Conservation (phyloP, 208 protist species). For the Trypanosoma avium region DNA sequence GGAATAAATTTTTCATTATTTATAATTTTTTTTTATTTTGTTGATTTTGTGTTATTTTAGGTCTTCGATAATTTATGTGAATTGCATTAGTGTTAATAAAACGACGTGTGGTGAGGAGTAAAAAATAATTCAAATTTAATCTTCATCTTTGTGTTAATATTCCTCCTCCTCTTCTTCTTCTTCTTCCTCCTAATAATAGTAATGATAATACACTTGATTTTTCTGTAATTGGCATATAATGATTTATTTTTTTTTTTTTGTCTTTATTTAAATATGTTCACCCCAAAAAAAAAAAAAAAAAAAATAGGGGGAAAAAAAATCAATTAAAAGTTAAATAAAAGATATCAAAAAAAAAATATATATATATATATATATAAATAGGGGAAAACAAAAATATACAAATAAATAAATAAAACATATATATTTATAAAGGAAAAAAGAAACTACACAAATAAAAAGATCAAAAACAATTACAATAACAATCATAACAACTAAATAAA, state of each 20-base stretch:
- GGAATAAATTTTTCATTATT: neutral
- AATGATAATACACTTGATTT: too few relatives aligned
- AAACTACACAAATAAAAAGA: too few relatives aligned
- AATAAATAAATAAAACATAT: too few relatives aligned
- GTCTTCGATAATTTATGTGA: neutral
- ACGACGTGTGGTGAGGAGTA: neutral
- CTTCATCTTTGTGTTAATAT: neutral
- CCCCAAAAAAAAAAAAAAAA: neutral
- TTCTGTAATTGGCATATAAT: too few relatives aligned
- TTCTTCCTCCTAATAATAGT: neutral
- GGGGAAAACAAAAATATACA: neutral
- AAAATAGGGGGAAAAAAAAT: neutral
- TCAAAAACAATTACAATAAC: too few relatives aligned
- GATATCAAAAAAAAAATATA: neutral
- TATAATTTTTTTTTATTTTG: neutral
- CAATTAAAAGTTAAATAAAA: neutral
- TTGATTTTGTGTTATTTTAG: neutral
- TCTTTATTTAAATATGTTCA: neutral
- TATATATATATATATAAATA: slow-evolving; percentile 3
- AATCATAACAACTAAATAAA: too few relatives aligned
- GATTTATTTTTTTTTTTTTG: too few relatives aligned
- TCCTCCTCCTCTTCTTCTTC: neutral
- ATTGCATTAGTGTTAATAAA: neutral
- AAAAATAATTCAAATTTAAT: neutral
- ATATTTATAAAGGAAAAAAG: too few relatives aligned